Evolutionary conservation across 2,329 filamentous ascomycete species (phyloP).

Genomic region (Colletotrichum somersetense): DNA sequence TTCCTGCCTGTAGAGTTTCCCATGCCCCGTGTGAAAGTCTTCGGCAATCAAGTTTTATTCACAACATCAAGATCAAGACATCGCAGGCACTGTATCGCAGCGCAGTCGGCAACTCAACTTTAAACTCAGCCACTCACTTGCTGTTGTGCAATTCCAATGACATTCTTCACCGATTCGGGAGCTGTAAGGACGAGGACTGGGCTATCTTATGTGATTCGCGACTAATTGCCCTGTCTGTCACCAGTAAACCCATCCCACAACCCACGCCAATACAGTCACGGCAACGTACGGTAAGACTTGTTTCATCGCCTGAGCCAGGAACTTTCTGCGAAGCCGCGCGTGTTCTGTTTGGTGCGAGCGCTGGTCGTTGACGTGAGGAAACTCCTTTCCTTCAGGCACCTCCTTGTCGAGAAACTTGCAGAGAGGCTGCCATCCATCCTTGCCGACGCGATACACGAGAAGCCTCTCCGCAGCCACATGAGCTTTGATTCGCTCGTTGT

Average conservation of each 20-base stretch:
- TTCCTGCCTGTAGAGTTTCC: too few species aligned
- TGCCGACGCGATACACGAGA: conserved; percentile 33
- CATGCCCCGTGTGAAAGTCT: too few species aligned
- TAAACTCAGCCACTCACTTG: too few species aligned
- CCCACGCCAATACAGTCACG: neutral
- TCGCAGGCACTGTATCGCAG: neutral
- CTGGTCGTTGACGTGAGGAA: conserved; percentile 51
- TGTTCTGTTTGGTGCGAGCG: neutral
- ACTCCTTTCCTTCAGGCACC: conserved; percentile 49
- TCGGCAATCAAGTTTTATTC: neutral
- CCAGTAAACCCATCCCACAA: neutral
- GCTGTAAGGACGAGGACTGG: too few species aligned
- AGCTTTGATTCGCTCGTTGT: conserved; percentile 37
- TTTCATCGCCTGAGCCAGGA: neutral
- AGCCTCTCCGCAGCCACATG: conserved; percentile 30
- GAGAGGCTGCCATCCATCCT: conserved; percentile 59
- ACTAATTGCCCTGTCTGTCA: neutral
- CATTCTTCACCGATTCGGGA: neutral
- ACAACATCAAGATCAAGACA: neutral
- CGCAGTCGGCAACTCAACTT: neutral
- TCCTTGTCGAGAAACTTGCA: conserved; percentile 56
- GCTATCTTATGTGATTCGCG: neutral
- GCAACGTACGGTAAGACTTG: too few species aligned
- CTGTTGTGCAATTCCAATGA: neutral
- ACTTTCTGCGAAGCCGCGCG: neutral